These are phyloP conservation scores for Botrytis galanthina DNA, from an alignment of 2,329 filamentous ascomycete genomes.

Conservation along the genomic window DNA sequence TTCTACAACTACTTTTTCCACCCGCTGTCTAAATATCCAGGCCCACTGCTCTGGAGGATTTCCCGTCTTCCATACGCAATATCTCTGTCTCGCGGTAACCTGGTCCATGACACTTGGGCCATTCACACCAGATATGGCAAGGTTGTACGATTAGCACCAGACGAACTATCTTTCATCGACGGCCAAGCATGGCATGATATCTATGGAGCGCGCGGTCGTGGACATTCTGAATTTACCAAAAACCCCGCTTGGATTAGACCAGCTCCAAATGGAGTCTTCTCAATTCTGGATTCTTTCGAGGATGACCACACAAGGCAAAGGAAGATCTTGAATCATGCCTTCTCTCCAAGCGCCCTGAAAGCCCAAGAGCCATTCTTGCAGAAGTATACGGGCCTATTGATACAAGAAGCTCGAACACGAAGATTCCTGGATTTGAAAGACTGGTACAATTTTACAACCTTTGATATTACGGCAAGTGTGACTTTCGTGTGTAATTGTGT, in stretches of 20 bases:
- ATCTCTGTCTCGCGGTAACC: background rate
- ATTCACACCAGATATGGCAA: background rate
- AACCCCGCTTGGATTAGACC: background rate
- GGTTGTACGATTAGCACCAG: background rate
- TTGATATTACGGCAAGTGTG: constrained; percentile 25
- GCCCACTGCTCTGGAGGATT: background rate
- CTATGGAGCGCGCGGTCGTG: background rate
- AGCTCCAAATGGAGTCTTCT: background rate
- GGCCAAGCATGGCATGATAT: background rate
- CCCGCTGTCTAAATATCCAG: background rate
- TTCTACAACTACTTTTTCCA: background rate
- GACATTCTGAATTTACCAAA: background rate
- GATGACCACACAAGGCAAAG: constrained; percentile 33
- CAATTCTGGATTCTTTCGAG: background rate
- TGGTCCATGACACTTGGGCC: background rate
- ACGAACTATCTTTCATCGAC: background rate
- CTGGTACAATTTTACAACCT: constrained; percentile 23
- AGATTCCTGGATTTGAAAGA: constrained; percentile 28
- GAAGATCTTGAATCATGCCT: constrained; percentile 34
- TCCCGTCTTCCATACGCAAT: background rate
- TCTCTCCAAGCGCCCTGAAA: constrained; percentile 35
- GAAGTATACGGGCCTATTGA: constrained; percentile 19
- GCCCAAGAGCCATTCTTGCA: constrained; percentile 35
- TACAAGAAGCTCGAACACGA: constrained; percentile 4
- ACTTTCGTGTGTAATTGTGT: constrained; percentile 4